Base-by-base conservation (phyloP, 2,329 filamentous ascomycete species). In the Aspergillus pseudoterreus region DNA sequence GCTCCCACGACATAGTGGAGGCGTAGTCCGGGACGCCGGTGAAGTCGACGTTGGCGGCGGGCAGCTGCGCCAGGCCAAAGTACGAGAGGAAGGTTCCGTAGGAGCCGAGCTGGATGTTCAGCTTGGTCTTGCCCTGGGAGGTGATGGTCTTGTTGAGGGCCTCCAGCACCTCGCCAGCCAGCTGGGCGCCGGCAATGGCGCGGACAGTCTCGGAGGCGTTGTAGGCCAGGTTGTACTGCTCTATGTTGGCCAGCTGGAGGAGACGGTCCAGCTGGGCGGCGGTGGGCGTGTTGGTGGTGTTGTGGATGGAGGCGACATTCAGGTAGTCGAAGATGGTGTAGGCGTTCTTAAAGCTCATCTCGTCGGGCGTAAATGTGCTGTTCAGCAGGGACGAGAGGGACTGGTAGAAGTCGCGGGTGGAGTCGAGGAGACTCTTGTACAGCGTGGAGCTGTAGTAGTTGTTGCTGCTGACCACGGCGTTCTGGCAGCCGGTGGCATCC, bases 211-310 rank as follows among this genome's bases (percentile, higher is more conserved):
- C 73, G 2, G 71, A 70, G 61, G 75, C 72, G 74, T 95, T 92
- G 81, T 87, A 95, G 48, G 89, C 89, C 12, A 94, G 83, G 63
- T 85, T 86, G 77, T 82, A 95, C 70, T 96, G 88, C 70, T 94
- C 88, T 52, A 77, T 75, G 67, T 92, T 84, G 60, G 92, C 91
- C 30, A 94, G 82, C n/a, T 81, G 80, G 60, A 81, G 79, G 51
- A 94, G 81, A 66, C 87, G 82, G 60, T 75, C 67, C 50, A 90
- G 75, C 22, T 80, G 79, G 1, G 77, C 73, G 35, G 75, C 61
- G 43, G 83, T 86, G 22, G 81, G 77, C 62, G 90, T 87, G 70
- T 82, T 58, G 32, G 52, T 55, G 55, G 73, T 77, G 69, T 86
- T 86, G 71, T 86, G 82, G 65, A 85, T 85, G 21, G 67, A 67